Percentiles rank a stretch among this genome's conserved stretches.
phyloP scores from a whole-genome alignment of 768 basidiomycete species.

The Mycena olivaceomarginata region DNA sequence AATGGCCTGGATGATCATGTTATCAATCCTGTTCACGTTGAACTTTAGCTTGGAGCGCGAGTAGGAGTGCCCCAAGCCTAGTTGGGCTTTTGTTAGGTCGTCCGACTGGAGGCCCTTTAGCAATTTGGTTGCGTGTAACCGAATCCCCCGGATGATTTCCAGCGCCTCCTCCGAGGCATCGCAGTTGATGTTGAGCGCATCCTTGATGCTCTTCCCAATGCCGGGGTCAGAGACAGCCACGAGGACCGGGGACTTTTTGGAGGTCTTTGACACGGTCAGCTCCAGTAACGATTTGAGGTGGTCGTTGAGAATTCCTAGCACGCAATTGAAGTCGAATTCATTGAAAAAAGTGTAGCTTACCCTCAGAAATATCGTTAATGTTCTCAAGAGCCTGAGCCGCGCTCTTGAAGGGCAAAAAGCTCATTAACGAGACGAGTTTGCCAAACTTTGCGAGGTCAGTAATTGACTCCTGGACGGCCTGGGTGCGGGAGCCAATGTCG shows the following conservation, averaged over 20 bases:
- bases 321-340: constrained; percentile 21
- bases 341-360: constrained; percentile 63
- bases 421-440: constrained; percentile 93
- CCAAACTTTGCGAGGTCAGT: constrained; percentile 91
- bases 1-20: constrained; percentile 99
- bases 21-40: constrained; percentile 96
- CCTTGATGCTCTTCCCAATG: constrained; percentile 87
- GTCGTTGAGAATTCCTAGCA: constrained; percentile 88
- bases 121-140: constrained; percentile 92
- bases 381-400: constrained; percentile 97
- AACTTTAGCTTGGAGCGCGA: constrained; percentile 98
- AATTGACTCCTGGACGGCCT: constrained; percentile 90
- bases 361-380: constrained; percentile 96
- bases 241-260: constrained; percentile 80
- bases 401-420: constrained; percentile 95
- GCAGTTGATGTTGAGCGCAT: constrained; percentile 82
- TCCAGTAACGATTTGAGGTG: constrained; percentile 90
- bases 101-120: constrained; percentile 91
- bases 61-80: constrained; percentile 98
- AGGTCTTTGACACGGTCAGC: constrained; percentile 88
- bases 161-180: constrained; percentile 88
- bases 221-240: constrained; percentile 88
- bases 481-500: constrained; percentile 88
- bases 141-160: constrained; percentile 94
- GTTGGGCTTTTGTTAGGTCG: constrained; percentile 94